Conservation (phyloP, 2,329 filamentous ascomycete genomes). For the Nothophaeocryptopus gaeumannii region DNA sequence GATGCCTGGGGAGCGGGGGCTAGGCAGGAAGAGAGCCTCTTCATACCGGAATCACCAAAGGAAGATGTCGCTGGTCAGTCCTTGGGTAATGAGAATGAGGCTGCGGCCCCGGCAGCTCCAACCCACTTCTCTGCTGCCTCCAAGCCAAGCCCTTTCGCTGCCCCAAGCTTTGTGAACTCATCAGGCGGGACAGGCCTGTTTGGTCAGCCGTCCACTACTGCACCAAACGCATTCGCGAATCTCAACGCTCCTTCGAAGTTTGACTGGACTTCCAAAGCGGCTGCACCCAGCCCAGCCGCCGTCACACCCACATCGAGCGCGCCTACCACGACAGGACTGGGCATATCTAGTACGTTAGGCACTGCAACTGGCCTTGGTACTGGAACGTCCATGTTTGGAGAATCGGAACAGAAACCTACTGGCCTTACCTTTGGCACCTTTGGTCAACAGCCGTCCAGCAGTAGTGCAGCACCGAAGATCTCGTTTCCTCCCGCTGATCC, state of each 20-base stretch:
- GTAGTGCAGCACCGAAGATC: conserved; percentile 3
- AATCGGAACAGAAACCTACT: no score
- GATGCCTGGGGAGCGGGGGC: conserved; percentile 21
- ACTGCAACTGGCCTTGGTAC: no score
- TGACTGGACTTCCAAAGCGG: no score
- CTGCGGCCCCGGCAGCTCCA: neutral
- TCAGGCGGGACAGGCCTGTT: conserved; percentile 11
- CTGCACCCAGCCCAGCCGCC: no score
- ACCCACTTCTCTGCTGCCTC: conserved; percentile 11
- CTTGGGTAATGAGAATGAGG: neutral
- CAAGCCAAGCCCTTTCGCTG: neutral
- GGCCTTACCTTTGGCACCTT: neutral
- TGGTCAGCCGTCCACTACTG: conserved; percentile 13
- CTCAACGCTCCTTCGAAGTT: no score
- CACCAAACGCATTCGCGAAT: neutral
- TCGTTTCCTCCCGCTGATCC: neutral
- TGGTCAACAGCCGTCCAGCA: conserved; percentile 6
- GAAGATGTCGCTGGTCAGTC: neutral
- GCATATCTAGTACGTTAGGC: no score
- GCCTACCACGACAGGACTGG: no score
- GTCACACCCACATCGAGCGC: no score
- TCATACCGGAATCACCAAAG: conserved; percentile 37
- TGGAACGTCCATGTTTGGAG: no score
- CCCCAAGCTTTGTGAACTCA: conserved; percentile 10
- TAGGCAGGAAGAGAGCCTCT: conserved; percentile 39